Evolutionary conservation across 495 filamentous ascomycete species (phyloP), one percentile per base, ranked within the genome.

Genomic region (Glutinoglossum americanum): DNA sequence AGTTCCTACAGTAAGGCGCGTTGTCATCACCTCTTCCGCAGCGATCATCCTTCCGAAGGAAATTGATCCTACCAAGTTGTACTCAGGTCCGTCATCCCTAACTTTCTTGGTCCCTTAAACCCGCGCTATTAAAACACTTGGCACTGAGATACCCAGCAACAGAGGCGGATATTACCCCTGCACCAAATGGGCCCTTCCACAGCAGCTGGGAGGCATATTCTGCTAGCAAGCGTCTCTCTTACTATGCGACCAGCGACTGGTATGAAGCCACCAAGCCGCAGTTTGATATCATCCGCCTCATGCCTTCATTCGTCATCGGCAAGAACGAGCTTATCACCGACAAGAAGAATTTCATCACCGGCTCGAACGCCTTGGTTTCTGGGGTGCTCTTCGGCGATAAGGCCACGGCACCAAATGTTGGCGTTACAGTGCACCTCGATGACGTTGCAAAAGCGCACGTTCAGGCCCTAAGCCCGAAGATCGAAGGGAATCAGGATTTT

Each of bases 271-370:
- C 71, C 48, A 68, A 71, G 47, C 71, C 72, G 4, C 37, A 61
- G 7, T 77, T 73, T 55, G 71, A 75, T 60, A 62, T 73, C 28
- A 69, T 75, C 28, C 64, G 72, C 62, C 65, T 78, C 58, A 66
- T 71, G 58, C 74, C 75, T 0, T 66, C 67, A 3, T 72, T 74
- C 62, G 65, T 73, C 9, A 44, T 73, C 15, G 74, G 75, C 6
- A 62, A 62, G 26, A 68, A 76, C 55, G 71, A 75, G 49, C 62
- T 71, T 3, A 62, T 64, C 10, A 68, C 67, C 3, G 64, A 64
- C 10, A 41, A 62, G 11, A 60, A 64, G 39, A 51, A 70, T 41
- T 63, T 68, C 32, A 23, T 63, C 15, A 44, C 28, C 28, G 55
- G 55, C 10, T 53, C 15, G 11, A 57, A 57, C 23, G 28, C n/a